These are phyloP conservation scores for Entomophthora muscae DNA, from an alignment of 371 early-diverging fungal genomes.

Conservation along the genomic window DNA sequence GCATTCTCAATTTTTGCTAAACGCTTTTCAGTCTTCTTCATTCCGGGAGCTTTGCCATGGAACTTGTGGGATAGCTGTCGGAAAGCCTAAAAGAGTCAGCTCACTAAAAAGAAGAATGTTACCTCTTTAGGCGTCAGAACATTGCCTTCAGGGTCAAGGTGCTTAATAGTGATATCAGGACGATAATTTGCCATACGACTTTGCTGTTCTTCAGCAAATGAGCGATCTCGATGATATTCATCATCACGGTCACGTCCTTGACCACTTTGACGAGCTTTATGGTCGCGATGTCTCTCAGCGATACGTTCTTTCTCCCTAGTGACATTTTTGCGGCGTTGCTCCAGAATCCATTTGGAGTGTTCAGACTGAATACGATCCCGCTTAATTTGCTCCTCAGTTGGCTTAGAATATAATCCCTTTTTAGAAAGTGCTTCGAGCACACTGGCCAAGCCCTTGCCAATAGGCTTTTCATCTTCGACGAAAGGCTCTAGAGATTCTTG, in stretches of 20 bases:
- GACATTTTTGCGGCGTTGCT: conserved; percentile 36
- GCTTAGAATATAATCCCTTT: conserved; percentile 34
- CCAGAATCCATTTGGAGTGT: conserved; percentile 46
- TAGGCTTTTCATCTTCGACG: conserved; percentile 60
- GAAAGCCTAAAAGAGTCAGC: conserved; percentile 44
- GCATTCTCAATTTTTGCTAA: conserved; percentile 67
- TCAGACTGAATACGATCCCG: conserved; percentile 41
- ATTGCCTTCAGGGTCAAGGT: conserved; percentile 74
- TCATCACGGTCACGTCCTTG: conserved; percentile 17
- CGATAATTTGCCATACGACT: conserved; percentile 76
- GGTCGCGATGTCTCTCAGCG: conserved; percentile 17
- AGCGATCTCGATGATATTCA: conserved; percentile 30
- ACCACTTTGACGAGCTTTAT: conserved; percentile 7
- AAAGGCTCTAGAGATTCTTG: conserved; percentile 4
- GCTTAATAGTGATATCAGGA: conserved; percentile 78
- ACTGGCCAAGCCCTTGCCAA: conserved; percentile 66
- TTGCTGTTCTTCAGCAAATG: conserved; percentile 49
- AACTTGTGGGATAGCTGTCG: conserved; percentile 82
- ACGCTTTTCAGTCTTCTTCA: conserved; percentile 84
- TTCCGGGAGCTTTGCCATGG: conserved; percentile 86
- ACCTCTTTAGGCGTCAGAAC: conserved; percentile 65
- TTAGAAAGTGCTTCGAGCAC: conserved; percentile 40
- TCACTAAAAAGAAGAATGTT: conserved; percentile 1
- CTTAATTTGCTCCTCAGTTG: conserved; percentile 35
- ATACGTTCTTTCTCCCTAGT: conserved; percentile 25